Percentiles rank a stretch among this genome's conserved stretches.
Conservation (phyloP, 768 basidiomycete genomes). For the Cystoderma amianthinum region DNA sequence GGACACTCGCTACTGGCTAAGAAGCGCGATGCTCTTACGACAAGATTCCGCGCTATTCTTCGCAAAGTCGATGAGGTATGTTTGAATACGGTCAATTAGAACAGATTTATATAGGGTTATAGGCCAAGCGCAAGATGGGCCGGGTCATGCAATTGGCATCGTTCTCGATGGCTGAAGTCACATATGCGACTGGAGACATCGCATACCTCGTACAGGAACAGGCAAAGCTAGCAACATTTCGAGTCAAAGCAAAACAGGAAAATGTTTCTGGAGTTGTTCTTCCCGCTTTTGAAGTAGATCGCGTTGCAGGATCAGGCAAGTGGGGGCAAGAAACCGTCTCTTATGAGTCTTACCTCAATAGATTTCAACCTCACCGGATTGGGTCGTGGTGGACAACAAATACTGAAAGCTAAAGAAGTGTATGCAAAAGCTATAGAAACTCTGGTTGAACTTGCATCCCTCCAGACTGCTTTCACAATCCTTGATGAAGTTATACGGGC, state of each 20-base stretch:
- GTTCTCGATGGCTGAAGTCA: conserved; percentile 98
- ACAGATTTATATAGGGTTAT: no score
- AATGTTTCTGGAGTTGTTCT: conserved; percentile 97
- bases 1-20: conserved; percentile 94
- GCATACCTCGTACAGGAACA: conserved; percentile 97
- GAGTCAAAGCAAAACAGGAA: conserved; percentile 92
- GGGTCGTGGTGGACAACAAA: conserved; percentile 94
- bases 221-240: conserved; percentile 85
- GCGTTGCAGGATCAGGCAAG: conserved; percentile 76
- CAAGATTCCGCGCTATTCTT: conserved; percentile 89
- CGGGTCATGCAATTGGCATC: conserved; percentile 98
- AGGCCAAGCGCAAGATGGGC: conserved; percentile 99
- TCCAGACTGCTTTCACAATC: conserved; percentile 97
- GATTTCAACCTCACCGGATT: conserved; percentile 97
- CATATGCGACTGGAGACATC: conserved; percentile 96
- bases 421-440: conserved; percentile 98
- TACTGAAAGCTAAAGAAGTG: conserved; percentile 90
- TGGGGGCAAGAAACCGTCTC: conserved; percentile 1
- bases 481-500: conserved; percentile 98
- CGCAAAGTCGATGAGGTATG: conserved; percentile 95
- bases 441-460: conserved; percentile 91
- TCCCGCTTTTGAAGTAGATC: conserved; percentile 91
- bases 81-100: neutral
- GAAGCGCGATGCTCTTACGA: conserved; percentile 95
- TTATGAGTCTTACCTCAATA: conserved; percentile 18